phyloP scores from a whole-genome alignment of 2,329 filamentous ascomycete species.

The Aspergillus sergii region DNA sequence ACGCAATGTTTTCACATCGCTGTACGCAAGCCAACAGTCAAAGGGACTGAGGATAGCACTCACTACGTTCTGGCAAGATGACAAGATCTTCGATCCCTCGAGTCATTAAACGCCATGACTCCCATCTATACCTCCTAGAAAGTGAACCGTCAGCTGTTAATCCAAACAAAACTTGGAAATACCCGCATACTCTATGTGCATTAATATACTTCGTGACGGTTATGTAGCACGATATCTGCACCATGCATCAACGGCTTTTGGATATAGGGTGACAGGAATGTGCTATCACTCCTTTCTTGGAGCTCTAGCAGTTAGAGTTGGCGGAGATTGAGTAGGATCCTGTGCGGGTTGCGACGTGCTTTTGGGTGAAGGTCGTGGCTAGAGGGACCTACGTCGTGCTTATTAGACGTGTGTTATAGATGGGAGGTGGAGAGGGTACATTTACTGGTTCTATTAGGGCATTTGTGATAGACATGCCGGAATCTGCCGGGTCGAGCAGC shows the following conservation, averaged over 20 bases:
- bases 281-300: too few species aligned
- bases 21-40: too few species aligned
- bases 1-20: not conserved
- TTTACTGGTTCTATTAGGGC: too few species aligned
- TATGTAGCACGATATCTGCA: not conserved
- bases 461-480: too few species aligned
- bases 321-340: too few species aligned
- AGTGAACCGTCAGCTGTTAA: not conserved
- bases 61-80: not conserved
- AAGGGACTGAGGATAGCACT: not conserved
- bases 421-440: too few species aligned
- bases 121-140: not conserved
- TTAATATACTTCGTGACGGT: not conserved
- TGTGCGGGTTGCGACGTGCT: too few species aligned
- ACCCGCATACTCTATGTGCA: not conserved
- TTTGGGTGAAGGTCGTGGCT: too few species aligned
- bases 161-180: not conserved
- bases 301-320: too few species aligned
- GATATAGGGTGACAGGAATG: not conserved
- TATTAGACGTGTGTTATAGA: too few species aligned
- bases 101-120: not conserved
- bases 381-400: too few species aligned
- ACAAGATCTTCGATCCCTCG: not conserved
- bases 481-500: too few species aligned
- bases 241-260: not conserved